Evolutionary conservation across 768 basidiomycete species (phyloP).

Genomic region (Panaeolus papilionaceus): DNA sequence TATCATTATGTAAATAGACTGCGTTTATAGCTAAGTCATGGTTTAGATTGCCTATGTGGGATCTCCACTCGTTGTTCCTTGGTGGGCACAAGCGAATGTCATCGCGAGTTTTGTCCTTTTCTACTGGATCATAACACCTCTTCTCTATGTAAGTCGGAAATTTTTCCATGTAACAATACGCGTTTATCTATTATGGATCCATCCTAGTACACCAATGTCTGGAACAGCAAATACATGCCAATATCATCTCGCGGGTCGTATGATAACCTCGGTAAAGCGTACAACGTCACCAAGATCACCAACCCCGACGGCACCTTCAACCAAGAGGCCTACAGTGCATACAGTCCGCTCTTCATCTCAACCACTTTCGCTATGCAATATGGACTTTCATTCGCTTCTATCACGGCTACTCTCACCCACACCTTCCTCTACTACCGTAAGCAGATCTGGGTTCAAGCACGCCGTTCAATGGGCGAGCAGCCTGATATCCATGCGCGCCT

Average conservation of each 20-base stretch:
- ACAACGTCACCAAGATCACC: slow-evolving; percentile 78
- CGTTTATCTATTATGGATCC: slow-evolving; percentile 43
- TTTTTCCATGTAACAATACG: not conserved
- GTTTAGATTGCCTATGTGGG: slow-evolving; percentile 63
- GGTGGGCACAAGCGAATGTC: slow-evolving; percentile 92
- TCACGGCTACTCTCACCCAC: slow-evolving; percentile 88
- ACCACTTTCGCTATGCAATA: slow-evolving; percentile 90
- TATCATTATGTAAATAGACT: not conserved
- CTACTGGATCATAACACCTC: slow-evolving; percentile 91
- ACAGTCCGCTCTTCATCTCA: slow-evolving; percentile 92
- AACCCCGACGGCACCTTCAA: slow-evolving; percentile 71
- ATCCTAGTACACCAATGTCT: slow-evolving; percentile 33
- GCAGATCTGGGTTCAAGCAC: slow-evolving; percentile 74
- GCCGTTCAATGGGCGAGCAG: slow-evolving; percentile 75
- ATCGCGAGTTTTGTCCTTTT: slow-evolving; percentile 87
- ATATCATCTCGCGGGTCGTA: slow-evolving; percentile 80
- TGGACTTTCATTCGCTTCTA: slow-evolving; percentile 82
- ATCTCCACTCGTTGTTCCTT: slow-evolving; percentile 80
- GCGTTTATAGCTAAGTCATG: not conserved
- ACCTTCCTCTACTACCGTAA: slow-evolving; percentile 87
- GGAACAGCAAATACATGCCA: slow-evolving; percentile 89
- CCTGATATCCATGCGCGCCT: slow-evolving; percentile 96
- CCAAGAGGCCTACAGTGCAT: slow-evolving; percentile 73
- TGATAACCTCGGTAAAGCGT: slow-evolving; percentile 79
- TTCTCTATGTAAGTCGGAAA: slow-evolving; percentile 66